A percentile compares a stretch with the other conserved stretches of the same genome.
These are phyloP conservation scores for Daedaleopsis nitida DNA, from an alignment of 768 basidiomycete species.

Conservation along the genomic window DNA sequence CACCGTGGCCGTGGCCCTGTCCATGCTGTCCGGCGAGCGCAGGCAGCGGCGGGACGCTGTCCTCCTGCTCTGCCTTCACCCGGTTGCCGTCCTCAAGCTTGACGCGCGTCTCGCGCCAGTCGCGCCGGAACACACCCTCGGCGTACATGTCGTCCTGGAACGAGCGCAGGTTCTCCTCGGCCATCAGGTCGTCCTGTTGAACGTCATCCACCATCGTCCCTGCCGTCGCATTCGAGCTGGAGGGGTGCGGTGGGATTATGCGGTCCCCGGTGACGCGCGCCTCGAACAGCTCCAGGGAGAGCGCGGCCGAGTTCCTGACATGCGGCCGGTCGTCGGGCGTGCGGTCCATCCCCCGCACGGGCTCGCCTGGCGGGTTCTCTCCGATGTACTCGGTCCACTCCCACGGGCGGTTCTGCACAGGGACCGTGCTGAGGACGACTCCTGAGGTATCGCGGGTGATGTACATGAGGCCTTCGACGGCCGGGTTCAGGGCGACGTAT, in stretches of 20 bases:
- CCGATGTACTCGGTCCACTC: slow-evolving; percentile 85
- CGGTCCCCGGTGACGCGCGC: slow-evolving; percentile 67
- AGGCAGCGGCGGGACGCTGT: slow-evolving; percentile 33
- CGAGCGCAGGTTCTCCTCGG: slow-evolving; percentile 37
- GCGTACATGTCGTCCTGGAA: slow-evolving; percentile 67
- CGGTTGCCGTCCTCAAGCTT: slow-evolving; percentile 38
- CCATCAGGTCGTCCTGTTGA: slow-evolving; percentile 1
- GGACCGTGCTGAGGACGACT: slow-evolving; percentile 46
- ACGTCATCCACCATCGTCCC: no score
- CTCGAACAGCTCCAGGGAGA: slow-evolving; percentile 73
- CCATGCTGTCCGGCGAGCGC: slow-evolving; percentile 19
- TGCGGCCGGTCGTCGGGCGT: slow-evolving; percentile 37
- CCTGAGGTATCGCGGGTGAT: slow-evolving; percentile 59
- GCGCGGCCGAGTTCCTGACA: slow-evolving; percentile 67
- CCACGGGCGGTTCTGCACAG: slow-evolving; percentile 79
- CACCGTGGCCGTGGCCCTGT: background rate
- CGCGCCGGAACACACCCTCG: slow-evolving; percentile 69
- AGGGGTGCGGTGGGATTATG: slow-evolving; percentile 24
- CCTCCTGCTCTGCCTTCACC: slow-evolving; percentile 26
- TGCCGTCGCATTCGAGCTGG: background rate
- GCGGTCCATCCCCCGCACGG: slow-evolving; percentile 45
- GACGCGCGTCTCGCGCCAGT: slow-evolving; percentile 76
- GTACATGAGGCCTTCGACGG: slow-evolving; percentile 59
- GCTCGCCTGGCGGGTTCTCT: slow-evolving; percentile 41
- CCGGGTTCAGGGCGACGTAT: slow-evolving; percentile 48